These are phyloP conservation scores for Boletus reticulatus DNA, from an alignment of 768 basidiomycete species.

Conservation along the genomic window DNA sequence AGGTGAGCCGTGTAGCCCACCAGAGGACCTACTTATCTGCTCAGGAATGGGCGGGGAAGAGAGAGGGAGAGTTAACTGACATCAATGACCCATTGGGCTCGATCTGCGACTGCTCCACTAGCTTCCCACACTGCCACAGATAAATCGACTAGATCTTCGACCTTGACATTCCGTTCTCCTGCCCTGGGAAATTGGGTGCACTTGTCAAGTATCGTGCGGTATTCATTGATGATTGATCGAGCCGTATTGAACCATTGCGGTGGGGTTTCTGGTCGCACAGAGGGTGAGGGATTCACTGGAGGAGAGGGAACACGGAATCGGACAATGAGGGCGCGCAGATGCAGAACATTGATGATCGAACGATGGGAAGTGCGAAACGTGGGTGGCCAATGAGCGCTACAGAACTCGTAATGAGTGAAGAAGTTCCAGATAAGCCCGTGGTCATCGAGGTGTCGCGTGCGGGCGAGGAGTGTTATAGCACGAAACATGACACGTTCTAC, in stretches of 20 bases:
- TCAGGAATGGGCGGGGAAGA: neutral
- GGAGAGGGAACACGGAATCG: conserved; percentile 35
- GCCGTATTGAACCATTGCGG: conserved; percentile 65
- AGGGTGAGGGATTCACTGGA: conserved; percentile 11
- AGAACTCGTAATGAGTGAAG: conserved; percentile 57
- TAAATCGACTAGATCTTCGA: conserved; percentile 81
- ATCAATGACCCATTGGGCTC: conserved; percentile 79
- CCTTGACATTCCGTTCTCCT: conserved; percentile 71
- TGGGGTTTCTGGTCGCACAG: conserved; percentile 28
- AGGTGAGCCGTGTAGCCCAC: conserved; percentile 93
- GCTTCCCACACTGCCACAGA: conserved; percentile 83
- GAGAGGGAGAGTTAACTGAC: conserved; percentile 41
- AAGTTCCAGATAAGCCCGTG: conserved; percentile 56
- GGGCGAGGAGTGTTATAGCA: conserved; percentile 64
- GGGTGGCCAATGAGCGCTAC: conserved; percentile 72
- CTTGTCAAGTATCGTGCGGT: conserved; percentile 62
- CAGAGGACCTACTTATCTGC: conserved; percentile 64
- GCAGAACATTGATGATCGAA: conserved; percentile 63
- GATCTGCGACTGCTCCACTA: conserved; percentile 58
- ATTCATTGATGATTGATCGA: conserved; percentile 66
- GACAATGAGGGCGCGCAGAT: conserved; percentile 70
- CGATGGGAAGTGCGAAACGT: conserved; percentile 77
- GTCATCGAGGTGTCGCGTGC: conserved; percentile 38
- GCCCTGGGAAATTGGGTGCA: conserved; percentile 80
- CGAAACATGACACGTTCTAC: conserved; percentile 79